A percentile compares a stretch with the other conserved stretches of the same genome.
These are phyloP conservation scores for Dryas octopetala DNA, from an alignment of 306 rosid genomes.

Conservation along the genomic window DNA sequence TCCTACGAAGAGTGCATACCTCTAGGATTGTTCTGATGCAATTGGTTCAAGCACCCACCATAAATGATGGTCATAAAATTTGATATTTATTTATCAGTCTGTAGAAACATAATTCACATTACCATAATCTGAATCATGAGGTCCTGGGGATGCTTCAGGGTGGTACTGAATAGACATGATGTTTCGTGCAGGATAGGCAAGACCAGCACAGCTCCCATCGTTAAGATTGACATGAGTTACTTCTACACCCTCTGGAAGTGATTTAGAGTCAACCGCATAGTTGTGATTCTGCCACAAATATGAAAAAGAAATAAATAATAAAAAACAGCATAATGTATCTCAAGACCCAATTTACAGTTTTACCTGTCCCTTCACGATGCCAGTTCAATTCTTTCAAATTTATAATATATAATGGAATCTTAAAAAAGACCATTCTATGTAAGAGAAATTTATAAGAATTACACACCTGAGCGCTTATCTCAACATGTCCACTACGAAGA, in stretches of 20 bases:
- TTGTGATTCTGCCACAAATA: constrained; percentile 76
- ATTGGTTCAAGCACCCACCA: constrained; percentile 4
- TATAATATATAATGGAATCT: neutral
- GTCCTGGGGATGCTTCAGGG: constrained; percentile 99
- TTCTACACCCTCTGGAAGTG: constrained; percentile 83
- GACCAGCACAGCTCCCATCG: constrained; percentile 90
- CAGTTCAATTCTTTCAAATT: neutral
- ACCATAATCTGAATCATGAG: constrained; percentile 96
- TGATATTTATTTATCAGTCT: neutral
- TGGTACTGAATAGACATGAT: constrained; percentile 96
- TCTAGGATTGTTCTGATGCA: neutral
- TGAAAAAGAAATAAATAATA: neutral
- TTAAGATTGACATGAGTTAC: constrained; percentile 90
- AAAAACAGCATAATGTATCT: neutral
- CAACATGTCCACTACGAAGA: constrained; percentile 66
- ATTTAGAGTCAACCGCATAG: constrained; percentile 78
- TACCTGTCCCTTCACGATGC: neutral
- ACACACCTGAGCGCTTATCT: constrained; percentile 90
- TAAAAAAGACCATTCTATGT: neutral
- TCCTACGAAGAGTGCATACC: neutral
- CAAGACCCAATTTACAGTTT: too few species aligned
- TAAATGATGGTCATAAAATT: neutral
- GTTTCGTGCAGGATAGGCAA: constrained; percentile 70
- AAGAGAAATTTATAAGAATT: neutral
- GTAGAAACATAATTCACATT: constrained; percentile 13